Evolutionary conservation across 1,139 yeast genomes (phyloP).

Genomic region (Yamadazyma atmosphaerica): DNA sequence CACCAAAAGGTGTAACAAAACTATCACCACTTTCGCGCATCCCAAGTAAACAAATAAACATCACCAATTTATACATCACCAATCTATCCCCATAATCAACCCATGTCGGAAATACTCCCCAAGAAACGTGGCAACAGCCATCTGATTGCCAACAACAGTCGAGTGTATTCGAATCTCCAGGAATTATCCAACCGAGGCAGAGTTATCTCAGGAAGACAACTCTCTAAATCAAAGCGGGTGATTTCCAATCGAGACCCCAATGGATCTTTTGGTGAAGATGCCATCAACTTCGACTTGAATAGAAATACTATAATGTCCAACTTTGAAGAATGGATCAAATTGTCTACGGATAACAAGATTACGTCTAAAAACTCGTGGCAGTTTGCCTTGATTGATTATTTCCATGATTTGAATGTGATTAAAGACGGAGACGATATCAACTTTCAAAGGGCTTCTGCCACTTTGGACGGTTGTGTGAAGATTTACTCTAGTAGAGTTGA

Average conservation of each 20-base stretch:
- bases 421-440: constrained; percentile 46
- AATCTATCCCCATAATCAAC: no score
- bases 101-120: constrained; percentile 22
- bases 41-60: no score
- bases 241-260: constrained; percentile 21
- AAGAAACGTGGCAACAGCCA: constrained; percentile 20
- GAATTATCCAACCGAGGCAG: constrained; percentile 25
- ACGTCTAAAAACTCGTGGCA: constrained; percentile 67
- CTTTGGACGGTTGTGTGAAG: constrained; percentile 42
- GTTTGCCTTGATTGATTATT: constrained; percentile 85
- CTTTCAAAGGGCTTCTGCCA: constrained; percentile 43
- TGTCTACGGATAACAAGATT: constrained; percentile 85
- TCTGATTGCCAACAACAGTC: constrained; percentile 12
- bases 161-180: constrained; percentile 18
- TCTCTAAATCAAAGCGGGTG: constrained; percentile 20
- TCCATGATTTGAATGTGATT: constrained; percentile 50
- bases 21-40: no score
- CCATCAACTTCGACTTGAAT: constrained; percentile 47
- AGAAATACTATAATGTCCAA: constrained; percentile 52
- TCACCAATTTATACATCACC: no score
- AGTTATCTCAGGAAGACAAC: constrained; percentile 24
- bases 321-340: constrained; percentile 87
- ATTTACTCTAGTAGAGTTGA: constrained; percentile 66
- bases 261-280: constrained; percentile 38
- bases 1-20: no score